Percentiles rank a stretch among this genome's conserved stretches.
Conservation (phyloP, 2,329 filamentous ascomycete genomes). For the Fusarium subglutinans region DNA sequence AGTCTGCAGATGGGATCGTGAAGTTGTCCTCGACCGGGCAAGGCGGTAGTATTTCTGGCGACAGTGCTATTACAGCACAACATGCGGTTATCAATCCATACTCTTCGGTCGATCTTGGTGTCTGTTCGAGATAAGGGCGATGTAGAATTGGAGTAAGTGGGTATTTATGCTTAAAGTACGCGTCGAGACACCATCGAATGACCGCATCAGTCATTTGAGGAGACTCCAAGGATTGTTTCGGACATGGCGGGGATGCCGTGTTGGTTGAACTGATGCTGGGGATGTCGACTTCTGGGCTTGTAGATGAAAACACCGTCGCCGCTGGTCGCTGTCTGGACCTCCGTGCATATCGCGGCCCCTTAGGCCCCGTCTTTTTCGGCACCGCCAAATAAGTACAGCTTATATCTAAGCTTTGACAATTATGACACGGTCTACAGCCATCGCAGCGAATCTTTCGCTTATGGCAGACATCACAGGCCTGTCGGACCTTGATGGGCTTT, state of each 20-base stretch:
- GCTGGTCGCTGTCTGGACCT: not conserved
- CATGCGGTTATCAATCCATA: conserved; percentile 43
- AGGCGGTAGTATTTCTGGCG: conserved; percentile 40
- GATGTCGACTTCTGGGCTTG: not conserved
- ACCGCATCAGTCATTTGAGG: conserved; percentile 16
- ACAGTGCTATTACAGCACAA: conserved; percentile 43
- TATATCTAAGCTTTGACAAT: conserved; percentile 31
- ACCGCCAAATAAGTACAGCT: conserved; percentile 45
- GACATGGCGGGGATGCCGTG: rapidly evolving
- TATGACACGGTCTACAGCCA: conserved; percentile 40
- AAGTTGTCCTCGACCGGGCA: not conserved
- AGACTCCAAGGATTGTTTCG: not conserved
- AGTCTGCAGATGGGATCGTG: conserved; percentile 29
- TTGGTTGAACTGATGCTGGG: not conserved
- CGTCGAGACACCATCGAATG: conserved; percentile 42
- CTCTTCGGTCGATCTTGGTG: conserved; percentile 18
- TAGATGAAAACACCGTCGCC: not conserved
- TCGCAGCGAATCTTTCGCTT: conserved; percentile 45
- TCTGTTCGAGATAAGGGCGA: conserved; percentile 27
- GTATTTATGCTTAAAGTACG: conserved; percentile 48
- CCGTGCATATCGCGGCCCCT: conserved; percentile 3
- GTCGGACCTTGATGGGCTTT: conserved; percentile 4
- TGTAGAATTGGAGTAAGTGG: conserved; percentile 47
- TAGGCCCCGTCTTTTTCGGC: conserved; percentile 46
- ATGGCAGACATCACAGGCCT: conserved; percentile 47